Evolutionary conservation across 2,329 filamentous ascomycete genomes (phyloP), one percentile per base, ranked within the genome.

Genomic region (Rhinocladiella mackenziei): DNA sequence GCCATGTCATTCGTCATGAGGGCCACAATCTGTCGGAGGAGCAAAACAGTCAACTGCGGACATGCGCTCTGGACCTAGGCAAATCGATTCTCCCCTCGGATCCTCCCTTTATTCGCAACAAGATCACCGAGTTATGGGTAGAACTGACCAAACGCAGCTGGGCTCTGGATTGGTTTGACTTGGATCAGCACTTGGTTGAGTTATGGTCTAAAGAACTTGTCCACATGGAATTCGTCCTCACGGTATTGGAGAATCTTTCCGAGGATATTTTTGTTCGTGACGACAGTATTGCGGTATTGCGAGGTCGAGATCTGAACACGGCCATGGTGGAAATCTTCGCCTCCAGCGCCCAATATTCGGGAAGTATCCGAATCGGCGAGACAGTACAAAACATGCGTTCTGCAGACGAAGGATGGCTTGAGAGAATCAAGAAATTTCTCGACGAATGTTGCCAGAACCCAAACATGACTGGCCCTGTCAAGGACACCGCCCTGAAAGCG

Each of bases 261-360:
- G 92, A 97, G 56, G 92, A 97, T 63, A 81, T 96, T 39, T 95
- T 97, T 68, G 86, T 85, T 55, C 81, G 86, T 25, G 92, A 97
- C 60, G 92, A 97, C 65, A 77, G 86, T 2, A 82, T 89, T 3
- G 89, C 91, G 10, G 84, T 85, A 11, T 71, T 95, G 58, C 81
- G 91, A 53, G 86, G 91, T 61, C 84, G 83, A 39, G 80, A 86
- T 43, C 76, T 98, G 50, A 94, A 89, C 62, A 86, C 88, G 62
- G 86, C 87, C 8, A 85, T 92, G 59, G 86, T 97, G 50, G 92
- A 97, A 63, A 89, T 97, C 50, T 94, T 95, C 63, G 94, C 89
- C 0, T 88, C 92, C 1, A 74, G 79, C 17, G 69, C 73, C 1
- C 82, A 95, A 14, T 78, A 95, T 43, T 68, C 78, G 50, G 84